Evolutionary conservation across 2,329 filamentous ascomycete species (phyloP).

Genomic region (Nannizziopsis barbatae): DNA sequence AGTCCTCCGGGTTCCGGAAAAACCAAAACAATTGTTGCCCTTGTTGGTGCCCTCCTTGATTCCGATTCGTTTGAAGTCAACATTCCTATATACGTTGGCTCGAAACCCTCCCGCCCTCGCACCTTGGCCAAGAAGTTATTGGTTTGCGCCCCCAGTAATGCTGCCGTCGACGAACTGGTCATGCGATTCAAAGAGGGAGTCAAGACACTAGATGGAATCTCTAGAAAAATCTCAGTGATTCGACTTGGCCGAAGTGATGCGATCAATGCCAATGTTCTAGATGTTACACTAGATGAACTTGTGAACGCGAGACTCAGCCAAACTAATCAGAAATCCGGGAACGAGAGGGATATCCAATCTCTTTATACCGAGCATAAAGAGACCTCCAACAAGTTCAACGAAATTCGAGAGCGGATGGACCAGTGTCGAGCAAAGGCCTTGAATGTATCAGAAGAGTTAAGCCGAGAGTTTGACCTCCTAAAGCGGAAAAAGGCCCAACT

Average conservation of each 20-base stretch:
- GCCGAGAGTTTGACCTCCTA: constrained; percentile 65
- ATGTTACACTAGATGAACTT: constrained; percentile 87
- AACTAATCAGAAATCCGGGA: constrained; percentile 34
- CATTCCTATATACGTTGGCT: too few species aligned
- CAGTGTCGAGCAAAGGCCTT: constrained; percentile 47
- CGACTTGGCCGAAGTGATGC: constrained; percentile 84
- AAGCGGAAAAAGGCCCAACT: constrained; percentile 66
- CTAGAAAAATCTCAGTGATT: constrained; percentile 71
- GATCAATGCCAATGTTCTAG: constrained; percentile 77
- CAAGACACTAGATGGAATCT: constrained; percentile 60
- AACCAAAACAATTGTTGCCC: constrained; percentile 94
- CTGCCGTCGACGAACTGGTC: constrained; percentile 90
- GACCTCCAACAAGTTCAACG: constrained; percentile 54
- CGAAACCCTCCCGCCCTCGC: constrained; percentile 14
- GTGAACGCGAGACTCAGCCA: constrained; percentile 60
- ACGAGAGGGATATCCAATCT: constrained; percentile 45
- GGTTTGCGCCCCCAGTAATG: constrained; percentile 96
- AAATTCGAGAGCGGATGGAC: constrained; percentile 61
- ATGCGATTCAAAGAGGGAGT: constrained; percentile 82
- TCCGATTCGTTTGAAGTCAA: constrained; percentile 43
- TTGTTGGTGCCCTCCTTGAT: constrained; percentile 77
- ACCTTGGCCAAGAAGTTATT: constrained; percentile 66
- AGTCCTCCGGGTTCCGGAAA: constrained; percentile 93
- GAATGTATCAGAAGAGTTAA: constrained; percentile 41
- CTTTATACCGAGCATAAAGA: constrained; percentile 59